These are phyloP conservation scores for Endocarpon pusillum DNA, from an alignment of 495 filamentous ascomycete species.

Conservation along the genomic window DNA sequence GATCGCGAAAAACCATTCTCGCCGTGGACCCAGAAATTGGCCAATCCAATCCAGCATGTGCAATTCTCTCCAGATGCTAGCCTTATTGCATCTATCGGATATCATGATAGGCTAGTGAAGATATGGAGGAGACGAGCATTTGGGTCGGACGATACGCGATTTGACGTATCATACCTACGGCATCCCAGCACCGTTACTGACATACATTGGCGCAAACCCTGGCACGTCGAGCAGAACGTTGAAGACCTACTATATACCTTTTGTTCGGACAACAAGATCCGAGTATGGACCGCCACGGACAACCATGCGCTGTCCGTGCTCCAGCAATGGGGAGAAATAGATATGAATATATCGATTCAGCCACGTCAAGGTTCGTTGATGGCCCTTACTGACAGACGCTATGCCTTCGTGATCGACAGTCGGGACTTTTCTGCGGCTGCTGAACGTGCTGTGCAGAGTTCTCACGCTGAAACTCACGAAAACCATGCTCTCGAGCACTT, in stretches of 20 bases:
- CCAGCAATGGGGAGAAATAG: constrained; percentile 67
- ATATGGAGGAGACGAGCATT: constrained; percentile 85
- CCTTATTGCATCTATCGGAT: constrained; percentile 67
- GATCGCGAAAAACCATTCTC: constrained; percentile 23
- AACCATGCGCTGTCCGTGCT: constrained; percentile 52
- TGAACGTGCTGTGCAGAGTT: constrained; percentile 53
- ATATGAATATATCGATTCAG: constrained; percentile 60
- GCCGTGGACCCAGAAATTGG: constrained; percentile 59
- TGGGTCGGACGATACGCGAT: constrained; percentile 63
- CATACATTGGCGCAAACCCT: constrained; percentile 69
- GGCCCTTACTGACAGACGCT: constrained; percentile 30
- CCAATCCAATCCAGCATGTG: constrained; percentile 58
- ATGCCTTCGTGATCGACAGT: constrained; percentile 75
- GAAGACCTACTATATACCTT: constrained; percentile 90
- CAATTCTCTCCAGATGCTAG: constrained; percentile 71
- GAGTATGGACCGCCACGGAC: constrained; percentile 71
- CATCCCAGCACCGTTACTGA: constrained; percentile 67
- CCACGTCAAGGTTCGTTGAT: constrained; percentile 25
- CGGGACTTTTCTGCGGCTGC: constrained; percentile 60
- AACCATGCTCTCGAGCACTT: constrained; percentile 65
- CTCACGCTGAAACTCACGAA: constrained; percentile 36
- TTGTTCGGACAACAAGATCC: constrained; percentile 64
- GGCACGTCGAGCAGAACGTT: constrained; percentile 56
- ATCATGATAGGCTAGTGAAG: constrained; percentile 71
- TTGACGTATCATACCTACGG: constrained; percentile 78